These are phyloP conservation scores for Cyphellophora attinorum DNA, from an alignment of 2,329 filamentous ascomycete genomes.

Conservation along the genomic window DNA sequence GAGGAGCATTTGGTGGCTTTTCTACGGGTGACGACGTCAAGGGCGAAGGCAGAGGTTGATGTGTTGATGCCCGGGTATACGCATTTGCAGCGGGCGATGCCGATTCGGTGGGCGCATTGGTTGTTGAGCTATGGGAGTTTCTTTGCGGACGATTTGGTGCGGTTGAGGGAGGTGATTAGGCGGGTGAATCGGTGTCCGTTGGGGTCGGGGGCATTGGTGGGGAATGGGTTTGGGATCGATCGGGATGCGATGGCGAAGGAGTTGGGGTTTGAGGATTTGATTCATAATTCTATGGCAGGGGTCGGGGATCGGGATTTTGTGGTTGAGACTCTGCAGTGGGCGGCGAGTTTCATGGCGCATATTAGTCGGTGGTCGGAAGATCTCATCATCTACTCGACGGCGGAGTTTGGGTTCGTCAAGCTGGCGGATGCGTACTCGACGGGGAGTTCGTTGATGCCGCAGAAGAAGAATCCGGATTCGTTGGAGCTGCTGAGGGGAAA, in stretches of 20 bases:
- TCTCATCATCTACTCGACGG: slow-evolving; percentile 69
- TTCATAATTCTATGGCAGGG: slow-evolving; percentile 65
- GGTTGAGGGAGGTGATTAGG: slow-evolving; percentile 61
- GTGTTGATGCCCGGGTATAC: slow-evolving; percentile 73
- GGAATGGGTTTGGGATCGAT: slow-evolving; percentile 75
- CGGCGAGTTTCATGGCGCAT: slow-evolving; percentile 67
- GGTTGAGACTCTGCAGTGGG: slow-evolving; percentile 73
- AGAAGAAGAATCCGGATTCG: slow-evolving; percentile 75
- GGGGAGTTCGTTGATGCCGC: slow-evolving; percentile 67
- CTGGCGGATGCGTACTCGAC: slow-evolving; percentile 74
- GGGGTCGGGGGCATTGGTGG: slow-evolving; percentile 67
- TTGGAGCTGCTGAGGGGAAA: slow-evolving; percentile 71
- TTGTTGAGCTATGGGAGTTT: slow-evolving; percentile 64
- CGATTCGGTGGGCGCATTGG: slow-evolving; percentile 75
- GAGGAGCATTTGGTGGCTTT: slow-evolving; percentile 61
- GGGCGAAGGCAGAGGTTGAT: slow-evolving; percentile 67
- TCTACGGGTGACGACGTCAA: slow-evolving; percentile 56
- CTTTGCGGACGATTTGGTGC: slow-evolving; percentile 66
- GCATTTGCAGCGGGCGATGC: slow-evolving; percentile 70
- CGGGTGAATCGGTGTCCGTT: slow-evolving; percentile 66
- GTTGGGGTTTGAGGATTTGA: slow-evolving; percentile 65
- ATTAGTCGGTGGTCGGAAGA: slow-evolving; percentile 76
- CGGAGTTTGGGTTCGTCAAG: slow-evolving; percentile 67
- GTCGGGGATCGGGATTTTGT: slow-evolving; percentile 75
- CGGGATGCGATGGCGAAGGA: slow-evolving; percentile 69